Percentiles rank a stretch among this genome's conserved stretches.
Conservation (phyloP, 1,139 yeast species). For the Sugiyamaella neomexicana region DNA sequence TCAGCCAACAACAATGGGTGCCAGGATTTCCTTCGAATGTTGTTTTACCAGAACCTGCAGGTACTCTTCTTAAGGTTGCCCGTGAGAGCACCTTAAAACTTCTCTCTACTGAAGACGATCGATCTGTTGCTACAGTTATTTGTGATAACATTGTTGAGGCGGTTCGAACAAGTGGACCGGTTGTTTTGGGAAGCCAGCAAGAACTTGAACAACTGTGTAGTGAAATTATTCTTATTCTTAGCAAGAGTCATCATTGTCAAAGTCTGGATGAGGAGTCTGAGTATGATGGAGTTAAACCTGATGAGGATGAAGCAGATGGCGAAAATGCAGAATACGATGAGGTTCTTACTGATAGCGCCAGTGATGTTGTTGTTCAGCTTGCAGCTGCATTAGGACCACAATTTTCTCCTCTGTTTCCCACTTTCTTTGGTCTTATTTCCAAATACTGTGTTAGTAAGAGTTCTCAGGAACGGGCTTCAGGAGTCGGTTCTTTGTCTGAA, state of each 20-base stretch:
- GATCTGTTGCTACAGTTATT: slow-evolving; percentile 73
- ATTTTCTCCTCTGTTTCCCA: slow-evolving; percentile 68
- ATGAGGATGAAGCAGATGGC: slow-evolving; percentile 49
- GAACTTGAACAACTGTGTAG: slow-evolving; percentile 66
- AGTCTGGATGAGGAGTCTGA: slow-evolving; percentile 58
- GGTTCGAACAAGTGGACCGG: slow-evolving; percentile 70
- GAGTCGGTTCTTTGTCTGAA: slow-evolving; percentile 90
- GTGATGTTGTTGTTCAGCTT: slow-evolving; percentile 79
- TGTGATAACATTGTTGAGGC: slow-evolving; percentile 75
- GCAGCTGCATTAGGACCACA: slow-evolving; percentile 74
- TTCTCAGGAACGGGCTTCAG: slow-evolving; percentile 74
- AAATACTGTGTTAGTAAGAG: slow-evolving; percentile 63
- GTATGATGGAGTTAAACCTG: slow-evolving; percentile 52
- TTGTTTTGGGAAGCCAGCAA: slow-evolving; percentile 59
- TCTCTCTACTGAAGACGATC: slow-evolving; percentile 76
- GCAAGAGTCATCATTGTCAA: slow-evolving; percentile 84
- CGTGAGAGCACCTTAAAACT: slow-evolving; percentile 64
- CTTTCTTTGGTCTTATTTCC: slow-evolving; percentile 68
- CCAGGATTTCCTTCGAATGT: slow-evolving; percentile 63
- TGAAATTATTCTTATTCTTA: slow-evolving; percentile 68
- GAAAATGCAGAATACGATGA: slow-evolving; percentile 85
- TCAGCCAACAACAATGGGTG: slow-evolving; percentile 53
- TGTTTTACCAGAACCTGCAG: slow-evolving; percentile 43
- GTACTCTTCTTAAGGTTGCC: slow-evolving; percentile 62
- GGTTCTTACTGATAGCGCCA: slow-evolving; percentile 76